These are phyloP conservation scores for Penicillium waksmanii DNA, from an alignment of 495 filamentous ascomycete species.

Conservation along the genomic window DNA sequence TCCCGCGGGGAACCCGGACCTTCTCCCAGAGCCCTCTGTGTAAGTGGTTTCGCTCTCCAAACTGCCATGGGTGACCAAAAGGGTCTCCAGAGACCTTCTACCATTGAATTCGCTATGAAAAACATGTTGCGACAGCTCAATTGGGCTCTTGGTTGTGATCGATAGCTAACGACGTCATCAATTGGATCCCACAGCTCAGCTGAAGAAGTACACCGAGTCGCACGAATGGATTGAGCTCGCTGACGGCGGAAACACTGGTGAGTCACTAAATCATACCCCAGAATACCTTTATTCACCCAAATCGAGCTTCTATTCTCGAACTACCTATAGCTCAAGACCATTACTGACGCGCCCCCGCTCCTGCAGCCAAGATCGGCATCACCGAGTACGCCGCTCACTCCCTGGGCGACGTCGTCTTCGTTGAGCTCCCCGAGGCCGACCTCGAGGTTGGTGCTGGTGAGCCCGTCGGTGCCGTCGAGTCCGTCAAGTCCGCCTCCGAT, in stretches of 20 bases:
- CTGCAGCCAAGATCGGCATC: slow-evolving; percentile 78
- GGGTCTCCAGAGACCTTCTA: neutral
- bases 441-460: slow-evolving; percentile 70
- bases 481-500: slow-evolving; percentile 95
- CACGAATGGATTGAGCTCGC: slow-evolving; percentile 97
- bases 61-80: slow-evolving; percentile 1
- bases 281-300: neutral
- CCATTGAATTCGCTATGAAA: slow-evolving; percentile 6
- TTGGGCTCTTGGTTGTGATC: slow-evolving; percentile 12
- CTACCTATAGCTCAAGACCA: neutral
- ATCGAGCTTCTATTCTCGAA: neutral
- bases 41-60: slow-evolving; percentile 34
- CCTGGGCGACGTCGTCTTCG: slow-evolving; percentile 95
- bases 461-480: slow-evolving; percentile 91
- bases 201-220: slow-evolving; percentile 93
- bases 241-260: slow-evolving; percentile 63
- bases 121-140: neutral
- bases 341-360: neutral
- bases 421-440: slow-evolving; percentile 79
- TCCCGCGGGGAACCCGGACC: slow-evolving; percentile 56
- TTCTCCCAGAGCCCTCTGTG: slow-evolving; percentile 53
- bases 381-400: slow-evolving; percentile 86
- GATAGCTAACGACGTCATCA: slow-evolving; percentile 30
- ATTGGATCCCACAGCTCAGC: slow-evolving; percentile 40
- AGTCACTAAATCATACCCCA: slow-evolving; percentile 18